Percentiles rank a stretch among this genome's conserved stretches.
Evolutionary conservation across 164 flowering plant species (phyloP).

Genomic region (Aristolochia fimbriata): DNA sequence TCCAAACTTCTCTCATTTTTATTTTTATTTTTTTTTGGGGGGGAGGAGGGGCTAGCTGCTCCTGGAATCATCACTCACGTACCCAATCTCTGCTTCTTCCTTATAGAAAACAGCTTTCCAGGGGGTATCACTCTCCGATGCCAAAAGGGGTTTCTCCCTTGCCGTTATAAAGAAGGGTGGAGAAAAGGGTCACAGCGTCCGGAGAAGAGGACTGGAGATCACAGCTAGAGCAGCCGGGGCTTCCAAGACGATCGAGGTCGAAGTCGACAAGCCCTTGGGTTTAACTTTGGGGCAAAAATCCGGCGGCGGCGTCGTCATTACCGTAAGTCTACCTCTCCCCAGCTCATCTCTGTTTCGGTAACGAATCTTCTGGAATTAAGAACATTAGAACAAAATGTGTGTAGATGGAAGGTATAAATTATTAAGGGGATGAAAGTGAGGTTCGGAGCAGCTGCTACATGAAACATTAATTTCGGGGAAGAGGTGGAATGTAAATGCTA

Average conservation of each 20-base stretch:
- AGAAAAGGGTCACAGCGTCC: conserved; percentile 6
- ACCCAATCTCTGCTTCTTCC: background rate
- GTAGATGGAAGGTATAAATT: too few relatives aligned
- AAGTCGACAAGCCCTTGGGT: conserved; percentile 94
- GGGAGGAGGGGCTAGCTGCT: too few relatives aligned
- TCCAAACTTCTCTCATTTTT: background rate
- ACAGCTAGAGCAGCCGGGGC: conserved; percentile 71
- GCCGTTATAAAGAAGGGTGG: conserved; percentile 13
- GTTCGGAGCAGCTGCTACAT: too few relatives aligned
- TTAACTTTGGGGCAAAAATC: conserved; percentile 82
- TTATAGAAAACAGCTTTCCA: conserved; percentile 56
- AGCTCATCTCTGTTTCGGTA: background rate
- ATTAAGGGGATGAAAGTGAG: too few relatives aligned
- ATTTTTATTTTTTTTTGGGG: too few relatives aligned
- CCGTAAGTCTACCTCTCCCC: conserved; percentile 39
- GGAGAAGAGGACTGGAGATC: conserved; percentile 29
- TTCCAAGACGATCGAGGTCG: conserved; percentile 84
- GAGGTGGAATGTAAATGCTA: too few relatives aligned
- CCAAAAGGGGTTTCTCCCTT: conserved; percentile 40
- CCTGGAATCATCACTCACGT: background rate
- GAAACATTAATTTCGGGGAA: too few relatives aligned
- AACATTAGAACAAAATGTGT: too few relatives aligned
- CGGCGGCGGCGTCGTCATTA: conserved; percentile 85
- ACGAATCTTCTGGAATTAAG: too few relatives aligned
- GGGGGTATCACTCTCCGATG: conserved; percentile 55